These are phyloP conservation scores for Microdochium nivale DNA, from an alignment of 2,329 filamentous ascomycete species.

Conservation along the genomic window DNA sequence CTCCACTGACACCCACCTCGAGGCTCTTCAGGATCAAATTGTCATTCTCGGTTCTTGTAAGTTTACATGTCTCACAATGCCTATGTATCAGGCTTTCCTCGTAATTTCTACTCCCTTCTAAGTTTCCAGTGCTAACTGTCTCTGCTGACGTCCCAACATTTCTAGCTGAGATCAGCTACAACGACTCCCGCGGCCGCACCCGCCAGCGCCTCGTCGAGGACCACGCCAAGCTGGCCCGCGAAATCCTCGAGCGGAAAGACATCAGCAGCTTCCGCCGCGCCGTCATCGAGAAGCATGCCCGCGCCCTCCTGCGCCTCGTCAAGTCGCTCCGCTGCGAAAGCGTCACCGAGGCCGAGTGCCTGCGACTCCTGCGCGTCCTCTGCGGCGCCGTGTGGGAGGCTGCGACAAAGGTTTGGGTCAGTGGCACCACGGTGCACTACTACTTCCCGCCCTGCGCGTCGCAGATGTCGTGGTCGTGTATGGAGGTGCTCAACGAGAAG, in stretches of 20 bases:
- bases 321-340: slow-evolving; percentile 13
- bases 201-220: slow-evolving; percentile 19
- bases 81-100: too few relatives aligned
- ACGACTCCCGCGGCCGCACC: slow-evolving; percentile 2
- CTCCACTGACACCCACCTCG: slow-evolving; percentile 15
- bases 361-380: slow-evolving; percentile 12
- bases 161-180: neutral
- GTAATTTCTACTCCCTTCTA: too few relatives aligned
- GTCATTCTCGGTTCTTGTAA: slow-evolving; percentile 3
- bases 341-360: slow-evolving; percentile 7
- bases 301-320: slow-evolving; percentile 13
- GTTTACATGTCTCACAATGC: too few relatives aligned
- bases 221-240: slow-evolving; percentile 16
- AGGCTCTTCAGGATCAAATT: slow-evolving; percentile 16
- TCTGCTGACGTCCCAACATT: neutral
- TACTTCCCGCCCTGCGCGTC: slow-evolving; percentile 18
- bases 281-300: slow-evolving; percentile 11
- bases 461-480: slow-evolving; percentile 15
- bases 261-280: slow-evolving; percentile 10
- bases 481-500: slow-evolving; percentile 15
- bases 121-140: neutral
- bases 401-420: slow-evolving; percentile 18
- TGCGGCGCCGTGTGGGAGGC: slow-evolving; percentile 16
- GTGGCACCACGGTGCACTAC: slow-evolving; percentile 19
- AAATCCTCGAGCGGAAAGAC: slow-evolving; percentile 7